A percentile compares a stretch with the other conserved stretches of the same genome.
Conservation (phyloP, 306 rosid genomes). For the Hippophae rhamnoides region DNA sequence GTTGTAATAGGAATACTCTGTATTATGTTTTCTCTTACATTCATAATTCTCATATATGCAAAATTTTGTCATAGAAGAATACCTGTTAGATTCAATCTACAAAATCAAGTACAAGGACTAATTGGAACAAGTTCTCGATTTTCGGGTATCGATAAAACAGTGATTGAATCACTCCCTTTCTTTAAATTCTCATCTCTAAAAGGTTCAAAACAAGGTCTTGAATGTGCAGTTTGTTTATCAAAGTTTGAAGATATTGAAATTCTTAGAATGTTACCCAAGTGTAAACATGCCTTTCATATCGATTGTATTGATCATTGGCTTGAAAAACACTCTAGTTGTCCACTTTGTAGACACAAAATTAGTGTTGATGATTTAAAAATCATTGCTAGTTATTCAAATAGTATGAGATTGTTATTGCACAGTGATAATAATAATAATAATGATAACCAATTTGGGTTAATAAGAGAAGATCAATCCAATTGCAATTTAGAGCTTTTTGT, state of each 20-base stretch:
- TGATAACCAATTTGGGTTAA: conserved; percentile 21
- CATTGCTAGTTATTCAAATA: conserved; percentile 44
- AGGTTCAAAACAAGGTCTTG: conserved; percentile 82
- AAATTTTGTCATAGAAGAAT: conserved; percentile 39
- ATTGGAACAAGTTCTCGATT: conserved; percentile 49
- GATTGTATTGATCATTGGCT: conserved; percentile 91
- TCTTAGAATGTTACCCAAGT: conserved; percentile 71
- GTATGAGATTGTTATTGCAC: conserved; percentile 46
- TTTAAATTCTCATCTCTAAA: conserved; percentile 74
- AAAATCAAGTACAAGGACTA: conserved; percentile 17
- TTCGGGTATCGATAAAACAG: conserved; percentile 74
- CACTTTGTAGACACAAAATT: conserved; percentile 73
- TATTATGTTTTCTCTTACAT: conserved; percentile 48
- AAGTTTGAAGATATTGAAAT: conserved; percentile 76
- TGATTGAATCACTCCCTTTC: conserved; percentile 80
- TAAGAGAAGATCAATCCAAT: conserved; percentile 26
- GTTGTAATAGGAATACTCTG: conserved; percentile 57
- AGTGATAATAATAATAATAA: neutral
- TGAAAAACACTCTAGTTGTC: conserved; percentile 82
- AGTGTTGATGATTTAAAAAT: conserved; percentile 50
- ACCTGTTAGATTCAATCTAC: conserved; percentile 4
- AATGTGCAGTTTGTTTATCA: conserved; percentile 77
- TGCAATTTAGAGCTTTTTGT: conserved; percentile 68
- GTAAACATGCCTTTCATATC: conserved; percentile 87
- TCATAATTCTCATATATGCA: conserved; percentile 48